Evolutionary conservation across 2,329 filamentous ascomycete species (phyloP).

Genomic region (Pseudomassariella vexata): DNA sequence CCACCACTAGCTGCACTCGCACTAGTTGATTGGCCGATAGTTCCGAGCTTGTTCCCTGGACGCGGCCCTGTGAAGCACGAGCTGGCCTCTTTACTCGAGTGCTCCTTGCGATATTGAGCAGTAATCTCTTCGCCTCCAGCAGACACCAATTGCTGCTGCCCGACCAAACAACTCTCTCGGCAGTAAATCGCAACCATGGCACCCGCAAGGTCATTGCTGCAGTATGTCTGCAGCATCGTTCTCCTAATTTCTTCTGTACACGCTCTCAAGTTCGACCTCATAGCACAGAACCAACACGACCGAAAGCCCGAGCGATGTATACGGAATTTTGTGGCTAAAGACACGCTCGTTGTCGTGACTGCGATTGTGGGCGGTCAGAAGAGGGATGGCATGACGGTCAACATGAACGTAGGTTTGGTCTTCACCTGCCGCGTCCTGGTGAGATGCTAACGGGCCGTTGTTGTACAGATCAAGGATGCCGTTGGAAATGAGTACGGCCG

Average conservation of each 20-base stretch:
- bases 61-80: too few relatives aligned
- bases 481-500: conserved; percentile 94
- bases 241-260: conserved; percentile 47
- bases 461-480: conserved; percentile 77
- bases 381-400: conserved; percentile 88
- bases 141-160: too few relatives aligned
- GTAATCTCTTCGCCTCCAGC: too few relatives aligned
- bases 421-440: background rate
- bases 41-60: too few relatives aligned
- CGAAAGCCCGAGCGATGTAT: conserved; percentile 81
- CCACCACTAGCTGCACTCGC: too few relatives aligned
- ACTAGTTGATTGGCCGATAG: too few relatives aligned
- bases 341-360: conserved; percentile 93
- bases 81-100: too few relatives aligned
- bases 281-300: conserved; percentile 58
- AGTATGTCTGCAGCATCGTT: conserved; percentile 52
- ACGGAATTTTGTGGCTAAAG: conserved; percentile 87
- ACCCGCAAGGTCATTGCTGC: conserved; percentile 45
- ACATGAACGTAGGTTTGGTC: conserved; percentile 71
- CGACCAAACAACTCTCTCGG: too few relatives aligned
- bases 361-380: conserved; percentile 78
- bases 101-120: too few relatives aligned
- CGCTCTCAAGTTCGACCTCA: conserved; percentile 91
- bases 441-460: conserved; percentile 7
- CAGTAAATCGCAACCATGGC: conserved; percentile 39